A percentile compares a stretch with the other conserved stretches of the same genome.
phyloP scores from a whole-genome alignment of 1,284 basidiomycete species.

The Sanguinoderma infundibulare region DNA sequence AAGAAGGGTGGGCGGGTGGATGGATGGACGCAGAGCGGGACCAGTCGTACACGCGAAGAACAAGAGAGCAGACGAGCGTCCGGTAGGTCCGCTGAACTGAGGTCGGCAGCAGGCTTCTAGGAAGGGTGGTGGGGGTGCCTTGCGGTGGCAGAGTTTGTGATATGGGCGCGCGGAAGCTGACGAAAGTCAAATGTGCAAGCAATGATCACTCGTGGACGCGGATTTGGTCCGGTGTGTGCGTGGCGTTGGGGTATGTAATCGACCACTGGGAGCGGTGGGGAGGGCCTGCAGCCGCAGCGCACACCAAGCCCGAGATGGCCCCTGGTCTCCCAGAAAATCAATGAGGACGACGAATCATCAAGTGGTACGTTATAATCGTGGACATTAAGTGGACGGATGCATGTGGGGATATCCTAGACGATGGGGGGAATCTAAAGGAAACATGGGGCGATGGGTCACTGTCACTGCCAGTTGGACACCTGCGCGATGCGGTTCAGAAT shows the following conservation, averaged over 20 bases:
- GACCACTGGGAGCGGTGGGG: too few relatives aligned
- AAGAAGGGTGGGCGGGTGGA: too few relatives aligned
- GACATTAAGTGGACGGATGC: slow-evolving; percentile 20
- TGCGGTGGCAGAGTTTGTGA: slow-evolving; percentile 30
- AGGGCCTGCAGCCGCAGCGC: background rate
- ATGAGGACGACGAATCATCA: slow-evolving; percentile 25
- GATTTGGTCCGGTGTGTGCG: slow-evolving; percentile 20
- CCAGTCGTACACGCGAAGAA: too few relatives aligned
- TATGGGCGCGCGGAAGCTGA: slow-evolving; percentile 21
- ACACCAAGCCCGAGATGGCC: slow-evolving; percentile 12
- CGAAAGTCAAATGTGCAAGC: slow-evolving; percentile 15
- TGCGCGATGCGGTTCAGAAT: slow-evolving; percentile 69
- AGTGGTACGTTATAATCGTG: slow-evolving; percentile 28
- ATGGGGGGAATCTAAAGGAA: too few relatives aligned
- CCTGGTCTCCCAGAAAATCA: slow-evolving; percentile 18
- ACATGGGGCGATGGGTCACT: background rate
- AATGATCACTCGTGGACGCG: slow-evolving; percentile 17
- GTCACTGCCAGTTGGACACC: slow-evolving; percentile 52
- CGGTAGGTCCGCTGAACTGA: slow-evolving; percentile 24
- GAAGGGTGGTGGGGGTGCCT: slow-evolving; percentile 5
- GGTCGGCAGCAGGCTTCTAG: slow-evolving; percentile 28
- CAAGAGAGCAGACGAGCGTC: slow-evolving; percentile 5
- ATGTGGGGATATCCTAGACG: slow-evolving; percentile 12
- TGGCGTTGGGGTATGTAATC: slow-evolving; percentile 20
- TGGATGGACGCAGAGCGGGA: too few relatives aligned